These are phyloP conservation scores for Phytophthora pseudosyringae DNA, from an alignment of 352 stramenopile species.

Conservation along the genomic window DNA sequence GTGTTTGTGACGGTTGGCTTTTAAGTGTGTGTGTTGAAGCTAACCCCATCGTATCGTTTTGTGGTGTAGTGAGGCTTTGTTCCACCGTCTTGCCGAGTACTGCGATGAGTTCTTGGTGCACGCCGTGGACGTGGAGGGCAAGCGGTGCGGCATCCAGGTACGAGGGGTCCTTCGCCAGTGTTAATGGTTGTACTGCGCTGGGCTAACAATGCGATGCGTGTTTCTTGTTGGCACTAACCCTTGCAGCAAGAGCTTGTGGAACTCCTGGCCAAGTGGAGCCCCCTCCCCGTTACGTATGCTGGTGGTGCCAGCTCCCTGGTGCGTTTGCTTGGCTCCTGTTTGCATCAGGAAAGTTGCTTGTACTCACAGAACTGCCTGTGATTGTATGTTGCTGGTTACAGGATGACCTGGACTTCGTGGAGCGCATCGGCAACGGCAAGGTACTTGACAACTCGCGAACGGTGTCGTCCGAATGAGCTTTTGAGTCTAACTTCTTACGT, in stretches of 20 bases:
- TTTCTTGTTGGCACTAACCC: not conserved
- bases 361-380: not conserved
- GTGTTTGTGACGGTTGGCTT: not conserved
- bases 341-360: not conserved
- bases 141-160: conserved; percentile 94
- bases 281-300: conserved; percentile 97
- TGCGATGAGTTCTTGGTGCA: conserved; percentile 99
- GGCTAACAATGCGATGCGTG: not conserved
- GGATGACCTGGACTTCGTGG: conserved; percentile 95
- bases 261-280: conserved; percentile 91
- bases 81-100: conserved; percentile 91
- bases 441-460: conserved; percentile 29
- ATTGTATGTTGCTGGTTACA: conserved; percentile 28
- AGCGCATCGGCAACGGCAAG: conserved; percentile 91
- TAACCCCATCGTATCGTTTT: conserved; percentile 10
- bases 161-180: not conserved
- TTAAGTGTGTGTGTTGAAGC: not conserved
- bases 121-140: conserved; percentile 98
- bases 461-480: conserved; percentile 1
- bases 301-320: conserved; percentile 93
- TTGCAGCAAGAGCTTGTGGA: conserved; percentile 94
- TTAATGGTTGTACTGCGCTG: not conserved
- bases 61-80: conserved; percentile 69
- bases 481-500: not conserved
- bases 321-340: conserved; percentile 9